Evolutionary conservation across 2,329 filamentous ascomycete species (phyloP).

Genomic region (Trichoderma brevicompactum): DNA sequence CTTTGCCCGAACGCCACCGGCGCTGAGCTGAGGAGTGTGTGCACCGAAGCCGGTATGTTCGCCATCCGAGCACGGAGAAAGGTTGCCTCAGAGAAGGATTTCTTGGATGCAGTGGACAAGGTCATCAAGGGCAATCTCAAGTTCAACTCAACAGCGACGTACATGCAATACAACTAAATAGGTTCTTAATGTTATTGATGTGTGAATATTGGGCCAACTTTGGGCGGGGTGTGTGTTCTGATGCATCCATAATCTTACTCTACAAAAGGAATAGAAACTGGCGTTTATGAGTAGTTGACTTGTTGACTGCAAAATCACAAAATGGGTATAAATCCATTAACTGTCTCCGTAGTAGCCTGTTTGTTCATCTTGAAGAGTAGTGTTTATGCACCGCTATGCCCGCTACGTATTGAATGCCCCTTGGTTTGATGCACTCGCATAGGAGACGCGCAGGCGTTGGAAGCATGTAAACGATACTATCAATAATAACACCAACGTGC

Average conservation of each 20-base stretch:
- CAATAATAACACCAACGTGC: too few relatives aligned
- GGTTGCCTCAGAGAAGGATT: constrained; percentile 98
- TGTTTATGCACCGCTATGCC: too few relatives aligned
- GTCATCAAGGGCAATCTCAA: constrained; percentile 99
- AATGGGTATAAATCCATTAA: not conserved
- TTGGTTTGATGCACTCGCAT: too few relatives aligned
- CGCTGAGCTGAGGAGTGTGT: constrained; percentile 93
- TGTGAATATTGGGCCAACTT: constrained; percentile 40
- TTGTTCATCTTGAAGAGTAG: too few relatives aligned
- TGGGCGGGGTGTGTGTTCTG: constrained; percentile 33
- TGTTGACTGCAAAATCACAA: not conserved
- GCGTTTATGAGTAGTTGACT: constrained; percentile 25
- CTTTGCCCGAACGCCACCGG: constrained; percentile 97
- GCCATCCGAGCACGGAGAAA: constrained; percentile 93
- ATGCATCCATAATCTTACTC: constrained; percentile 34
- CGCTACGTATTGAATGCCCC: too few relatives aligned
- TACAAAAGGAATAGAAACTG: constrained; percentile 28
- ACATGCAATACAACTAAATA: constrained; percentile 96
- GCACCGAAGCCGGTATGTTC: constrained; percentile 98
- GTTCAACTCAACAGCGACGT: constrained; percentile 98
- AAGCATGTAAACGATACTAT: too few relatives aligned
- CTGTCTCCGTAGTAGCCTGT: not conserved
- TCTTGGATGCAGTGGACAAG: constrained; percentile 96
- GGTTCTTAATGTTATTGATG: constrained; percentile 40
- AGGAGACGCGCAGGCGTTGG: too few relatives aligned